A percentile compares a stretch with the other conserved stretches of the same genome.
These are phyloP conservation scores for Aureobasidium vineae DNA, from an alignment of 2,329 filamentous ascomycete species.

Conservation along the genomic window DNA sequence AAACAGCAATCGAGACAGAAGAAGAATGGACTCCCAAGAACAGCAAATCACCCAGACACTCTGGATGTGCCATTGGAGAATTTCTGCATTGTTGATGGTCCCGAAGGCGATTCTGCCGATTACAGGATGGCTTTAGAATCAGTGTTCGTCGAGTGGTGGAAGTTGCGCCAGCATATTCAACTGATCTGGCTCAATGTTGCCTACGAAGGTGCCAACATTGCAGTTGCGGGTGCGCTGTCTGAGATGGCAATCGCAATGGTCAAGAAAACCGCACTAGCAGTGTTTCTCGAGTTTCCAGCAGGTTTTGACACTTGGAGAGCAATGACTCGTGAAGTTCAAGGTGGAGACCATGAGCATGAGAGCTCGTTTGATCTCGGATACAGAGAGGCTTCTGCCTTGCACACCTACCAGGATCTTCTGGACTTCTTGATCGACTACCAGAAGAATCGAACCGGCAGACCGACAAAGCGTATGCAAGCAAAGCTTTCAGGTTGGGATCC, in stretches of 20 bases:
- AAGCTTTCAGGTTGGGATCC: not conserved
- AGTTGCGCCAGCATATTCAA: not conserved
- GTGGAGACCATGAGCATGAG: not conserved
- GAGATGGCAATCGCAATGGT: not conserved
- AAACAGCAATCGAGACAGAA: not conserved
- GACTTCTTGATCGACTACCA: not conserved
- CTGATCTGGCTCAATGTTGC: not conserved
- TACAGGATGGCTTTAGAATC: not conserved
- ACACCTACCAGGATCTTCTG: not conserved
- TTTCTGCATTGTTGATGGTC: not conserved
- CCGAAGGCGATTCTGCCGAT: not conserved
- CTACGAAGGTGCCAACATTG: not conserved
- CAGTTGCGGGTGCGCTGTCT: not conserved
- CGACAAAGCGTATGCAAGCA: not conserved
- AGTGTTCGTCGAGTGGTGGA: not conserved
- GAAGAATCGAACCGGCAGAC: not conserved
- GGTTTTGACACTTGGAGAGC: not conserved
- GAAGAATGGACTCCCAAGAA: not conserved
- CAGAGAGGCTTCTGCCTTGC: not conserved
- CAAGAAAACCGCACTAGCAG: not conserved
- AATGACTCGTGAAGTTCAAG: not conserved
- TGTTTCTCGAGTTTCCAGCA: not conserved
- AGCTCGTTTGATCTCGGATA: not conserved
- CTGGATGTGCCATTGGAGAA: not conserved
- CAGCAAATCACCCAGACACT: accelerated